Evolutionary conservation across 306 rosid genomes (phyloP), one percentile per base, ranked within the genome.

Genomic region (Rubus idaeus): DNA sequence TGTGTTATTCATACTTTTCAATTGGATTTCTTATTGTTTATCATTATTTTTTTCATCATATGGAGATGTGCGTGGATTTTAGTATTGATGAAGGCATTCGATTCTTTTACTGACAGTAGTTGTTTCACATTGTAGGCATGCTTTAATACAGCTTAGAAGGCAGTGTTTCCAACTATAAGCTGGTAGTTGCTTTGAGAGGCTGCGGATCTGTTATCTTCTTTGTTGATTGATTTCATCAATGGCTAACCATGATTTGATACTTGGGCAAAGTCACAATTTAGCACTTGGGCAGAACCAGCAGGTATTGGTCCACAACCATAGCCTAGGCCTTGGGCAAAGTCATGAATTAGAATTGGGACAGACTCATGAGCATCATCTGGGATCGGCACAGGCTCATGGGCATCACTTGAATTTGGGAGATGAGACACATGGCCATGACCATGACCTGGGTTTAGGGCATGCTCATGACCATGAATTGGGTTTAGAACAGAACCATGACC

Each of bases 221-320:
- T 51, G 20, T 50, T 47, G 72, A 74, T 83, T 66, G 58, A 67
- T 78, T 53, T 55, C 77, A 64, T 73, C 79, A 84, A 90, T 91
- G 96, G 89, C 96, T 49, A 88, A 85, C 84, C 91, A 91, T 75
- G 96, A 91, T 50, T 67, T 91, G 86, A 83, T 94, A 62, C 88
- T 94, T 71, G 94, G 91, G 57, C 91, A 89, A 77, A 86, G 75
- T 83, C 96, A 86, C 77, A 88, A 79, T 84, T 62, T 86, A 76
- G 88, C 87, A 10, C 87, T 81, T 50, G 89, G 91, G 74, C 97
- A 87, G 79, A 90, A 90, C 78, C 98, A 85, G 77, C 96, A 82
- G 85, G 86, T 85, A 77, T 67, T 90, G 79, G 86, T 81, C 44
- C 94, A 88, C 77, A 82, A 80, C 84, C 93, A 88, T 74, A 82